A percentile compares a stretch with the other conserved stretches of the same genome.
phyloP scores from a whole-genome alignment of 1,139 yeast species.

The Blastobotrys illinoisensis region DNA sequence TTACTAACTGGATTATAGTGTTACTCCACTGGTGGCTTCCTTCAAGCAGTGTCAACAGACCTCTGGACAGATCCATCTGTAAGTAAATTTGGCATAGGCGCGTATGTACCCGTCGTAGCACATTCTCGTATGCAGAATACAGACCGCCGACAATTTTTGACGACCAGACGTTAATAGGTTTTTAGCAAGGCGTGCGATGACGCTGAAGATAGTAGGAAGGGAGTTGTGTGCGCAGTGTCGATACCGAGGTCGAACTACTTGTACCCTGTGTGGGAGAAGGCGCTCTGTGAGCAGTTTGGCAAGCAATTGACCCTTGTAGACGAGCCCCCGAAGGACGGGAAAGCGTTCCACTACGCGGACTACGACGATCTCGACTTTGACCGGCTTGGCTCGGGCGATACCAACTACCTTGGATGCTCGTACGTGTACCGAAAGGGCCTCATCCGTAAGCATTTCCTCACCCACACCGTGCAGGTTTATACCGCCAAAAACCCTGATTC shows the following conservation, averaged over 20 bases:
- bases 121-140: neutral
- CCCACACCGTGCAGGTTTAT: slow-evolving; percentile 72
- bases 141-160: neutral
- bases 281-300: slow-evolving; percentile 31
- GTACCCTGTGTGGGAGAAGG: slow-evolving; percentile 47
- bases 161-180: neutral
- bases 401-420: slow-evolving; percentile 64
- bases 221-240: slow-evolving; percentile 1
- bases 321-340: slow-evolving; percentile 11
- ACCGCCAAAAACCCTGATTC: slow-evolving; percentile 70
- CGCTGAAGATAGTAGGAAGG: neutral
- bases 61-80: slow-evolving; percentile 49
- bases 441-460: slow-evolving; percentile 81
- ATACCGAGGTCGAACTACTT: slow-evolving; percentile 40
- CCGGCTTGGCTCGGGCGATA: slow-evolving; percentile 37
- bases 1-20: slow-evolving; percentile 37
- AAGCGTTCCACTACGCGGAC: slow-evolving; percentile 74
- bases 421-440: slow-evolving; percentile 78
- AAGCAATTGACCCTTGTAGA: slow-evolving; percentile 1
- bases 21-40: slow-evolving; percentile 78
- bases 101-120: neutral
- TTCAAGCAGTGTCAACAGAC: slow-evolving; percentile 52
- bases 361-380: slow-evolving; percentile 87
- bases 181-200: neutral
- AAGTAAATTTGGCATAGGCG: slow-evolving; percentile 17